phyloP scores from a whole-genome alignment of 1,284 basidiomycete species.

The Pterulicium gracile region DNA sequence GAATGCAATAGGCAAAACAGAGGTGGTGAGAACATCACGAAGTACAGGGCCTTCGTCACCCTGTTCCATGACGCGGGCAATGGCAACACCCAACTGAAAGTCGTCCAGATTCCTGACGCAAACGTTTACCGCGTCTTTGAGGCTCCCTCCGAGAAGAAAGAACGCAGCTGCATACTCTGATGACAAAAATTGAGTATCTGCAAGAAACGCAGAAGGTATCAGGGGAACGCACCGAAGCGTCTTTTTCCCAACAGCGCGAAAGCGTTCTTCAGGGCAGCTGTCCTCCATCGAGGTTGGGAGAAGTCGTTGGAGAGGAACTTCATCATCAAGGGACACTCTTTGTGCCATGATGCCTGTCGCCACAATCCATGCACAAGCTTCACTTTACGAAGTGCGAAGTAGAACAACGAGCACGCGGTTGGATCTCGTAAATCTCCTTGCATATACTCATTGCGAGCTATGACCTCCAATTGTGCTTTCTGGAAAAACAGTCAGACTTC shows the following conservation, averaged over 20 bases:
- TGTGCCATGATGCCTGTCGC: slow-evolving; percentile 92
- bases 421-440: slow-evolving; percentile 80
- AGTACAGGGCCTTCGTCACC: slow-evolving; percentile 77
- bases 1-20: slow-evolving; percentile 80
- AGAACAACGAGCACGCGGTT: slow-evolving; percentile 81
- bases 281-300: slow-evolving; percentile 74
- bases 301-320: slow-evolving; percentile 94
- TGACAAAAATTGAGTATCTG: slow-evolving; percentile 5
- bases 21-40: slow-evolving; percentile 55
- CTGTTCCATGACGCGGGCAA: slow-evolving; percentile 78
- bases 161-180: slow-evolving; percentile 95
- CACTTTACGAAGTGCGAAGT: slow-evolving; percentile 89
- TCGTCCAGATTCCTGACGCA: slow-evolving; percentile 85
- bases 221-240: slow-evolving; percentile 63
- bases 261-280: slow-evolving; percentile 94
- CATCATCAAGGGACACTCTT: slow-evolving; percentile 84
- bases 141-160: slow-evolving; percentile 83
- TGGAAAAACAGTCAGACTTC: slow-evolving; percentile 18
- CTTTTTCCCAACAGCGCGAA: slow-evolving; percentile 88
- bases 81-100: slow-evolving; percentile 80
- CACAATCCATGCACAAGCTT: slow-evolving; percentile 91
- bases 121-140: slow-evolving; percentile 89
- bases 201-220: neutral
- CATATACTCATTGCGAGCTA: slow-evolving; percentile 92
- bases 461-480: slow-evolving; percentile 77